These are phyloP conservation scores for Pleurozium schreberi DNA, from an alignment of 225 moss, liverwort and hornwort genomes.

Conservation along the genomic window DNA sequence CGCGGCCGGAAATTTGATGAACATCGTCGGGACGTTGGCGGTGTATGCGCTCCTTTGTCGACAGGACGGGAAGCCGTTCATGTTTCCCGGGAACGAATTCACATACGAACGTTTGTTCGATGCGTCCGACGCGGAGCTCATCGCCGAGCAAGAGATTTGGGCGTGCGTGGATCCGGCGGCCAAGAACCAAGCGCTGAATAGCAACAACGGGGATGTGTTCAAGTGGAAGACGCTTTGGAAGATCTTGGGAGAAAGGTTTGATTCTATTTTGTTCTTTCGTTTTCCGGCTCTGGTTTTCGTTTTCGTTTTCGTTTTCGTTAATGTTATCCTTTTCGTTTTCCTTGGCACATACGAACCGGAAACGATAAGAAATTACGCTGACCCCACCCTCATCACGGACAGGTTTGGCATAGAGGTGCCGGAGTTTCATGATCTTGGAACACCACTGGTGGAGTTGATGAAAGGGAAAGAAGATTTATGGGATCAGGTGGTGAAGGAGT, in stretches of 20 bases:
- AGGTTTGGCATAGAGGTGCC: slow-evolving; percentile 18
- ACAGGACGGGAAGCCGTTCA: slow-evolving; percentile 30
- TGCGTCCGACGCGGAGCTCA: slow-evolving; percentile 37
- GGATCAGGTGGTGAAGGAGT: slow-evolving; percentile 31
- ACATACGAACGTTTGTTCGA: slow-evolving; percentile 26
- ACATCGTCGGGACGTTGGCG: slow-evolving; percentile 29
- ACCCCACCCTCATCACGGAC: neutral
- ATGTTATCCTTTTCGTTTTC: neutral
- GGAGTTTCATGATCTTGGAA: neutral
- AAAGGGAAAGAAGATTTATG: slow-evolving; percentile 24
- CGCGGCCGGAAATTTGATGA: slow-evolving; percentile 26
- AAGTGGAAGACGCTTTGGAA: slow-evolving; percentile 50
- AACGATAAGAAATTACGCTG: neutral
- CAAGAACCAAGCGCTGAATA: slow-evolving; percentile 51
- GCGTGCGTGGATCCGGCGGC: slow-evolving; percentile 34
- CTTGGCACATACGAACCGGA: too few species aligned
- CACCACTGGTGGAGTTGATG: slow-evolving; percentile 6
- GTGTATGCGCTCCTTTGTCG: slow-evolving; percentile 46
- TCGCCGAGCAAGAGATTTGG: slow-evolving; percentile 67
- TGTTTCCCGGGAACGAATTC: slow-evolving; percentile 33
- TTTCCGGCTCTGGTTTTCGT: too few species aligned
- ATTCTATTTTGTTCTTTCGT: too few species aligned
- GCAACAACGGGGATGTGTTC: slow-evolving; percentile 55
- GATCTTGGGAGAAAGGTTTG: slow-evolving; percentile 20
- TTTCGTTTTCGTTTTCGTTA: neutral